Conservation (phyloP, 306 rosid species). For the Casuarina equisetifolia region DNA sequence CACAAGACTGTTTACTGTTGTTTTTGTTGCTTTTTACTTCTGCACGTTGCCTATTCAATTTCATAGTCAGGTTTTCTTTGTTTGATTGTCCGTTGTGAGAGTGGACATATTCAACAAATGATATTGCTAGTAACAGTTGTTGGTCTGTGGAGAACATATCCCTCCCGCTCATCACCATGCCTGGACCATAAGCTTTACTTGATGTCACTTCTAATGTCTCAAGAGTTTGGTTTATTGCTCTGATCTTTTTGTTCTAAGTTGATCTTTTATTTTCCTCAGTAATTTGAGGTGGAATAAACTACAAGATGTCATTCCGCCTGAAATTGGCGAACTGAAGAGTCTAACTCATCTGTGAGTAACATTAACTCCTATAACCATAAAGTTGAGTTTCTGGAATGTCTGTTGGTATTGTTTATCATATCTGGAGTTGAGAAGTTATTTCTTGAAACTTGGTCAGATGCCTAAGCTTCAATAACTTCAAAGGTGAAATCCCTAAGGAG, state of each 20-base stretch:
- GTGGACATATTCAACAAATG: neutral
- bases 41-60: neutral
- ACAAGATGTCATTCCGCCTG: constrained; percentile 93
- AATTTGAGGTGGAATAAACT: constrained; percentile 99
- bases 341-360: constrained; percentile 89
- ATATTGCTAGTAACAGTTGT: constrained; percentile 1
- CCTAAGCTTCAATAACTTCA: constrained; percentile 94
- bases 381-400: constrained; percentile 7
- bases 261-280: constrained; percentile 38
- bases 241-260: neutral
- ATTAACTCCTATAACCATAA: constrained; percentile 6
- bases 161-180: neutral
- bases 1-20: constrained; percentile 3
- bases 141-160: constrained; percentile 11
- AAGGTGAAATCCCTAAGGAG: constrained; percentile 95
- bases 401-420: neutral
- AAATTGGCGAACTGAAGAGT: constrained; percentile 95
- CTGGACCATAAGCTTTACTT: constrained; percentile 1
- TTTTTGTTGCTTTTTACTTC: constrained; percentile 5
- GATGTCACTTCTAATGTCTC: constrained; percentile 16
- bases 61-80: neutral
- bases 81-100: neutral
- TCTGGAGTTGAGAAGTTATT: constrained; percentile 7
- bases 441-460: constrained; percentile 47
- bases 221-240: constrained; percentile 1